Evolutionary conservation across 2,329 filamentous ascomycete genomes (phyloP).

Genomic region (Bisporella sp.): DNA sequence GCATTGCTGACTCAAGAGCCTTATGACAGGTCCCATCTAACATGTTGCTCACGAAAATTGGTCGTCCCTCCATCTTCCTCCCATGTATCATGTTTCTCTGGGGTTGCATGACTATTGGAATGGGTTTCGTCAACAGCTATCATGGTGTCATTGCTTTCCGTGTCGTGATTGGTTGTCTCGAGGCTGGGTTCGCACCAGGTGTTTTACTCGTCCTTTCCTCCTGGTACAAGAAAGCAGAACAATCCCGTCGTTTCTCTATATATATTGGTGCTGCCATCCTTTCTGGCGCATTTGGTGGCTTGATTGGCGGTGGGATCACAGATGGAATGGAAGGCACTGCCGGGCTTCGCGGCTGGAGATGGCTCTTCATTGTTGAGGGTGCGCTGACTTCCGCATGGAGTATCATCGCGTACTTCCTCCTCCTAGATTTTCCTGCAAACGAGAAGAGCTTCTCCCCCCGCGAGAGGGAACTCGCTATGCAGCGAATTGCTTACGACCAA

Average conservation of each 20-base stretch:
- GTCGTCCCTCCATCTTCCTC: too few species aligned
- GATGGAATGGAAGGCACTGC: background rate
- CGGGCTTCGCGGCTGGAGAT: background rate
- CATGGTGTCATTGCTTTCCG: too few species aligned
- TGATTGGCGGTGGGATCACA: background rate
- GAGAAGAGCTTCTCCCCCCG: background rate
- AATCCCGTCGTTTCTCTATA: background rate
- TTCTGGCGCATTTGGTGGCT: background rate
- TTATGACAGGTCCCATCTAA: too few species aligned
- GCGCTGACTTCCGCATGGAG: background rate
- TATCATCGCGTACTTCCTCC: background rate
- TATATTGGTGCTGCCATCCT: background rate
- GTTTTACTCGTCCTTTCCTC: background rate
- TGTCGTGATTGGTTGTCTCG: too few species aligned
- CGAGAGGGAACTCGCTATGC: background rate
- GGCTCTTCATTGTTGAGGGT: background rate
- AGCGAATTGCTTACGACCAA: background rate
- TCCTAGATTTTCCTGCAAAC: background rate
- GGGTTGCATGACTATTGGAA: too few species aligned
- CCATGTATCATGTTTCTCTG: too few species aligned
- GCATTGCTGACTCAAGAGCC: too few species aligned
- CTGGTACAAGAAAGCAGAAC: background rate
- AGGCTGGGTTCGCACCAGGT: background rate
- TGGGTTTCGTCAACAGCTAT: too few species aligned
- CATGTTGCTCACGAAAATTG: too few species aligned